Conservation (phyloP, 768 basidiomycete species). For the Pholiota microspora region DNA sequence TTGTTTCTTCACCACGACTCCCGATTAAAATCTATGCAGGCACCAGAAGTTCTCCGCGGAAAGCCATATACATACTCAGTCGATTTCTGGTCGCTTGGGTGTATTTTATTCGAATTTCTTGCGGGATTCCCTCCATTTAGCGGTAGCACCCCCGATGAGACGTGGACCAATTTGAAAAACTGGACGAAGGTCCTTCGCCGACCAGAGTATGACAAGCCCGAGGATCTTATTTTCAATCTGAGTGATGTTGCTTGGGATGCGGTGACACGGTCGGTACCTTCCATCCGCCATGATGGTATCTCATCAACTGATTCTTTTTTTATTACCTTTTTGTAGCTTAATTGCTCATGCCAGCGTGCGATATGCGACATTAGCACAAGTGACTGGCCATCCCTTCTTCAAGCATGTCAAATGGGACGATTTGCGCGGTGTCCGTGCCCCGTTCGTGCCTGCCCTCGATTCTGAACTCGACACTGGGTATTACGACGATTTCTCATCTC, state of each 20-base stretch:
- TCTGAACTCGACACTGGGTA: conserved; percentile 94
- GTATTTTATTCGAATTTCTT: conserved; percentile 96
- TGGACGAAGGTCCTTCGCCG: conserved; percentile 92
- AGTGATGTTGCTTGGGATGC: conserved; percentile 93
- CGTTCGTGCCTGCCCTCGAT: conserved; percentile 93
- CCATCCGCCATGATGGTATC: not conserved
- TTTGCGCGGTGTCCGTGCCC: conserved; percentile 73
- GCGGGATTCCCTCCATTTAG: conserved; percentile 98
- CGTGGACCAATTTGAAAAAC: conserved; percentile 98
- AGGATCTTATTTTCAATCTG: conserved; percentile 96
- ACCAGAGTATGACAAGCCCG: conserved; percentile 93
- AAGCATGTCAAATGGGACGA: conserved; percentile 70
- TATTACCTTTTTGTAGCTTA: conserved; percentile 34
- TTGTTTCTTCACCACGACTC: not conserved
- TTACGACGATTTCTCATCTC: conserved; percentile 86
- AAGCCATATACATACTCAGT: conserved; percentile 96
- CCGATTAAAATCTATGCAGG: conserved; percentile 27
- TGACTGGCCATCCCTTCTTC: conserved; percentile 85
- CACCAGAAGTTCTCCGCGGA: conserved; percentile 89
- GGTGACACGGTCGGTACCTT: conserved; percentile 64
- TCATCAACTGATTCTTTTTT: conserved; percentile 3
- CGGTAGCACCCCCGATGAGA: conserved; percentile 93
- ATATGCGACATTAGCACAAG: conserved; percentile 68
- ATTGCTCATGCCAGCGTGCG: conserved; percentile 87
- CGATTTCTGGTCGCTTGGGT: conserved; percentile 98